phyloP scores from a whole-genome alignment of 208 protist genomes.

The Acanthamoeba healyi region DNA sequence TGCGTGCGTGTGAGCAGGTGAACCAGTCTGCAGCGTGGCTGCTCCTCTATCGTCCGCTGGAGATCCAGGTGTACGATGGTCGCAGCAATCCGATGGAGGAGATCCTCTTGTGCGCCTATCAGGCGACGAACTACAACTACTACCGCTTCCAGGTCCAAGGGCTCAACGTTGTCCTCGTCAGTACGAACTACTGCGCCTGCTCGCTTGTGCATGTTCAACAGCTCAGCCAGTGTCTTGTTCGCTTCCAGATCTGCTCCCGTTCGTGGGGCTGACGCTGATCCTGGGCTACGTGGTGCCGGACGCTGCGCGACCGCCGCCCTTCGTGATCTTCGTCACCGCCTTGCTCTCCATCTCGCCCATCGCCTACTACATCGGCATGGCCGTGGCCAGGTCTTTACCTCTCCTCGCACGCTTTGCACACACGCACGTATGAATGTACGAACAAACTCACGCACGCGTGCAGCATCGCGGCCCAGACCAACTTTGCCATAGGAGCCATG shows the following conservation, averaged over 20 bases:
- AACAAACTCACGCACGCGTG: not conserved
- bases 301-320: not conserved
- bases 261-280: constrained; percentile 81
- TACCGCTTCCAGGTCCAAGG: constrained; percentile 85
- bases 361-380: constrained; percentile 89
- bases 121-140: constrained; percentile 82
- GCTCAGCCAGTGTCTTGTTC: not conserved
- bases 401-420: not conserved
- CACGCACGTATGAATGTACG: not conserved
- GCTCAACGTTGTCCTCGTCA: constrained; percentile 87
- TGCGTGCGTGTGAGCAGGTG: not conserved
- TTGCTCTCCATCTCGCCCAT: constrained; percentile 88
- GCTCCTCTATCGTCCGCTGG: not conserved
- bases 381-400: constrained; percentile 69
- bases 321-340: constrained; percentile 79
- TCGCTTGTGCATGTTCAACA: not conserved
- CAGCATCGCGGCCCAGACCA: constrained; percentile 87
- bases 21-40: not conserved
- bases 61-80: not conserved
- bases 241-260: constrained; percentile 35
- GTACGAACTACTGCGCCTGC: not conserved
- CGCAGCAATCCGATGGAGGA: not conserved
- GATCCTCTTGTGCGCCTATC: constrained; percentile 4
- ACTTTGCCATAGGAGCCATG: constrained; percentile 89
- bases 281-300: constrained; percentile 75